These are phyloP conservation scores for barrel medic (Medicago truncatula) DNA, from an alignment of 306 rosid species.

Conservation along the genomic window MtrunA17r5.0-ANR NC_053049.1:34166001-34166500, in stretches of 20 bases:
- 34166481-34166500: constrained; percentile 42
- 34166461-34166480: constrained; percentile 29
- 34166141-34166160: constrained; percentile 94
- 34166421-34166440: constrained; percentile 36
- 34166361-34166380: constrained; percentile 34
- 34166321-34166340: constrained; percentile 91
- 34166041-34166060: constrained; percentile 92
- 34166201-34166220: constrained; percentile 82
- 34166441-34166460: background rate
- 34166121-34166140: constrained; percentile 85
- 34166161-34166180: constrained; percentile 92
- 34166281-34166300: constrained; percentile 81
- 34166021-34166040: constrained; percentile 91
- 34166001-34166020: constrained; percentile 96
- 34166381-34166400: constrained; percentile 39
- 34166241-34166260: constrained; percentile 70
- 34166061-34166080: constrained; percentile 92
- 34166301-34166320: constrained; percentile 87
- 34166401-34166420: constrained; percentile 1
- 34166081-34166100: constrained; percentile 87
- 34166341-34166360: constrained; percentile 56
- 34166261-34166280: constrained; percentile 77
- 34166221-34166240: constrained; percentile 63
- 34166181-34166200: constrained; percentile 83
- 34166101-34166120: constrained; percentile 90